Evolutionary conservation across 1,284 basidiomycete species (phyloP).

Genomic region (Boletellus deceptivus): DNA sequence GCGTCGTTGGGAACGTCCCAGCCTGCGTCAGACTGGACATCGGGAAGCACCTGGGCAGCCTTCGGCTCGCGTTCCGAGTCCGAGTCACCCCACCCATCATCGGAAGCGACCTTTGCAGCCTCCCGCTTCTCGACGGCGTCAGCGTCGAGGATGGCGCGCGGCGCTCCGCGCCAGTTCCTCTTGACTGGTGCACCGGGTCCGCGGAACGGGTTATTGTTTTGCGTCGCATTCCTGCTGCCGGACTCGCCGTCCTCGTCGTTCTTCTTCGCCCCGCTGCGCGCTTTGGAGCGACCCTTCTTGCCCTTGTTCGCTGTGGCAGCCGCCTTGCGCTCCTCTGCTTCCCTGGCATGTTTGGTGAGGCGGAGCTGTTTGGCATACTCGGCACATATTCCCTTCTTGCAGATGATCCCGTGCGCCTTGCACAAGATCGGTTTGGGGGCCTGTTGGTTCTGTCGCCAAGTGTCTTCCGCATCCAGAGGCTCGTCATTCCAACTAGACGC

Average conservation of each 20-base stretch:
- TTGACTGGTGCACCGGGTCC: constrained; percentile 34
- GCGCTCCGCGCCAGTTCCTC: constrained; percentile 32
- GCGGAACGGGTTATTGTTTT: constrained; percentile 24
- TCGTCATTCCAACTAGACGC: constrained; percentile 6
- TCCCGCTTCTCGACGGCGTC: constrained; percentile 29
- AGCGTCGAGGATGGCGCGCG: constrained; percentile 26
- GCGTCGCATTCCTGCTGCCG: constrained; percentile 3
- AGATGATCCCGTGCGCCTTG: constrained; percentile 39
- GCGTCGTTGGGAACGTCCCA: constrained; percentile 21
- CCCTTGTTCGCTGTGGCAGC: constrained; percentile 19
- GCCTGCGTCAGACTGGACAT: constrained; percentile 14
- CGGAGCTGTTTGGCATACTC: constrained; percentile 38
- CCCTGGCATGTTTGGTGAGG: constrained; percentile 27
- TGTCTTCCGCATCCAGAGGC: constrained; percentile 20
- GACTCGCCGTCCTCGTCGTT: background rate
- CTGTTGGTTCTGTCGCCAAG: constrained; percentile 20
- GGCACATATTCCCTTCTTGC: constrained; percentile 45
- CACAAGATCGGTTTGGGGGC: constrained; percentile 30
- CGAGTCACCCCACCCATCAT: constrained; percentile 24
- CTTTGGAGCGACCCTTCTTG: constrained; percentile 17
- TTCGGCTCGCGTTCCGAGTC: constrained; percentile 13
- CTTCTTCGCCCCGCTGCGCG: constrained; percentile 11
- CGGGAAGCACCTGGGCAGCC: constrained; percentile 1
- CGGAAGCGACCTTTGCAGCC: constrained; percentile 6
- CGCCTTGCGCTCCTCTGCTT: constrained; percentile 16